A percentile compares a stretch with the other conserved stretches of the same genome.
Evolutionary conservation across 257 asterid genomes (phyloP).

Genomic region (Eucommia ulmoides): DNA sequence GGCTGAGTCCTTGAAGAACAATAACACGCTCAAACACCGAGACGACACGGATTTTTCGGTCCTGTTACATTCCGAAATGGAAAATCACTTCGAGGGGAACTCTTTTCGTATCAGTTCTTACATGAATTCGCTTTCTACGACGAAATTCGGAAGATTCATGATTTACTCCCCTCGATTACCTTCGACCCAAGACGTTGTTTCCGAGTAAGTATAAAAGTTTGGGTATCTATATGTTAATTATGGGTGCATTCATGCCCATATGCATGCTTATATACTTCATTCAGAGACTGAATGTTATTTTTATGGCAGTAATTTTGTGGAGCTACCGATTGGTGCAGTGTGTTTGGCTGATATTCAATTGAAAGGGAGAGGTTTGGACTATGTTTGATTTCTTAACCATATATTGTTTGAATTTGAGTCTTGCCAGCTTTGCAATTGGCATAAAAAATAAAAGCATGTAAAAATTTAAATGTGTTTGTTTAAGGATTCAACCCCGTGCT

Average conservation of each 20-base stretch:
- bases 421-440: too few relatives aligned
- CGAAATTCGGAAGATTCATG: constrained; percentile 54
- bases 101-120: constrained; percentile 35
- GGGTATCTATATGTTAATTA: neutral
- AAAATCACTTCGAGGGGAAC: constrained; percentile 12
- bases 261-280: neutral
- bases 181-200: constrained; percentile 77
- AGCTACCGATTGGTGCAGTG: constrained; percentile 71
- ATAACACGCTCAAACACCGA: constrained; percentile 33
- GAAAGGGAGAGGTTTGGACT: constrained; percentile 72
- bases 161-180: constrained; percentile 58
- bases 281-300: neutral
- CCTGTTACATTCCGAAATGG: constrained; percentile 34
- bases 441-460: too few relatives aligned
- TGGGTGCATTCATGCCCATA: neutral
- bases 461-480: too few relatives aligned
- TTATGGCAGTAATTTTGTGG: constrained; percentile 54
- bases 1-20: constrained; percentile 42
- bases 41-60: constrained; percentile 31
- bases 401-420: neutral
- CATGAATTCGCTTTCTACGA: constrained; percentile 39
- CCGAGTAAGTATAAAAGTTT: constrained; percentile 35
- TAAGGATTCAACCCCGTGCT: neutral
- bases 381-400: neutral
- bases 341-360: constrained; percentile 83